phyloP scores from a whole-genome alignment of 1,139 yeast genomes.

The Tardiomyces digboiensis region DNA sequence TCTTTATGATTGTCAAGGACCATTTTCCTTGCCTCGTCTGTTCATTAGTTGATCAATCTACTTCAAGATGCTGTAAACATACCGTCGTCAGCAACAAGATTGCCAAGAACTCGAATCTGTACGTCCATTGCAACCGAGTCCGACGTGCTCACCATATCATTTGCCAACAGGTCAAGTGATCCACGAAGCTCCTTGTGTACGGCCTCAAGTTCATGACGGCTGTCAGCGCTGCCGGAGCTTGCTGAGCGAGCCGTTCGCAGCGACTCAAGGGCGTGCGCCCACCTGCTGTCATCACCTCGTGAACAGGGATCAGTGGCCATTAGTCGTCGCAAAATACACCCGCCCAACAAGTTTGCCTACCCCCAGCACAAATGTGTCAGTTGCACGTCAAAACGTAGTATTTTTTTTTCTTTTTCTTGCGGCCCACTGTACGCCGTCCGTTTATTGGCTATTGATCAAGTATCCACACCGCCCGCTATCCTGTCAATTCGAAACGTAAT shows the following conservation, averaged over 20 bases:
- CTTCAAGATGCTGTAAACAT: neutral
- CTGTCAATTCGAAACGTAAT: too few relatives aligned
- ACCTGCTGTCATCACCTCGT: too few relatives aligned
- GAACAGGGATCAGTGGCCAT: too few relatives aligned
- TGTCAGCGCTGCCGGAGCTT: too few relatives aligned
- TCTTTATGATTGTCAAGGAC: neutral
- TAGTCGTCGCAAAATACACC: too few relatives aligned
- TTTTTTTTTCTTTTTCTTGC: too few relatives aligned
- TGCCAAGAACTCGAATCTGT: conserved; percentile 12
- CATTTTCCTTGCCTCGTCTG: neutral
- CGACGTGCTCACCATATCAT: neutral
- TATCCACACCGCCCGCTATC: too few relatives aligned
- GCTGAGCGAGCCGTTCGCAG: neutral
- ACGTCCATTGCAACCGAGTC: conserved; percentile 3
- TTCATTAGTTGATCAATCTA: conserved; percentile 3
- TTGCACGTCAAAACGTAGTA: too few relatives aligned
- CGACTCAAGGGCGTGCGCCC: neutral
- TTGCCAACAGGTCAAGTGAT: neutral
- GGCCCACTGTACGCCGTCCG: too few relatives aligned
- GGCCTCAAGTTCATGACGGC: neutral
- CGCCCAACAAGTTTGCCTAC: too few relatives aligned
- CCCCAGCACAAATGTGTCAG: too few relatives aligned
- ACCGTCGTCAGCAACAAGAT: conserved; percentile 13
- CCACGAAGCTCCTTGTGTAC: neutral
- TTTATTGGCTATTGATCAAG: too few relatives aligned